A percentile compares a stretch with the other conserved stretches of the same genome.
Evolutionary conservation across 108 stramenopile genomes (phyloP).

Genomic region (Nitzschia inconspicua): DNA sequence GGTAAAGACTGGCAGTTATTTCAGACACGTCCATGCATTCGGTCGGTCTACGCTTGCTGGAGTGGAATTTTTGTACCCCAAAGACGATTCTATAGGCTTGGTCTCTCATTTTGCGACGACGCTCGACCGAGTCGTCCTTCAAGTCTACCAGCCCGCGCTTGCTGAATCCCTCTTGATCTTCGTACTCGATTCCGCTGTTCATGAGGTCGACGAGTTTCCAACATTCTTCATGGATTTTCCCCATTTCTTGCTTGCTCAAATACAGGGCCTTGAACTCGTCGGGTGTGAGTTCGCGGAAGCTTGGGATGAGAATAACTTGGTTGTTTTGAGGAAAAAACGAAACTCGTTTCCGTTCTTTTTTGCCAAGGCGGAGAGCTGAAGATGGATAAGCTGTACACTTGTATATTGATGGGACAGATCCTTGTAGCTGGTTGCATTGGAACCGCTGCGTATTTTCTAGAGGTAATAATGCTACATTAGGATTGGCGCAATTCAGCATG

Average conservation of each 20-base stretch:
- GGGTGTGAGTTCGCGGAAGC: neutral
- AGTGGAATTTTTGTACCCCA: conserved; percentile 23
- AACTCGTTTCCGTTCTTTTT: too few relatives aligned
- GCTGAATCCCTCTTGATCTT: conserved; percentile 21
- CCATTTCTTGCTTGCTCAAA: conserved; percentile 29
- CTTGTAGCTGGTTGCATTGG: too few relatives aligned
- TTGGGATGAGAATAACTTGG: neutral
- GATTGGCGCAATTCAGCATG: too few relatives aligned
- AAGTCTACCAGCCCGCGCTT: conserved; percentile 31
- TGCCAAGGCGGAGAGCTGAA: too few relatives aligned
- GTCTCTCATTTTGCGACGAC: conserved; percentile 20
- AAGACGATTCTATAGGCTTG: conserved; percentile 32
- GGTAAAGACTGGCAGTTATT: conserved; percentile 5
- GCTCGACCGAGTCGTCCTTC: conserved; percentile 23
- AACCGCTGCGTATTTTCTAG: too few relatives aligned
- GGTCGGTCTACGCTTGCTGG: neutral
- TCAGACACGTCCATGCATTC: conserved; percentile 3
- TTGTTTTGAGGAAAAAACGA: neutral
- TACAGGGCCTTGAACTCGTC: conserved; percentile 6
- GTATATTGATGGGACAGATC: too few relatives aligned
- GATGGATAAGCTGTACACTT: too few relatives aligned
- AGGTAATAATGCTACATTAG: too few relatives aligned
- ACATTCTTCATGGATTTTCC: conserved; percentile 19
- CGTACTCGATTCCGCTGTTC: conserved; percentile 31
- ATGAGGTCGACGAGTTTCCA: conserved; percentile 32